phyloP scores from a whole-genome alignment of 2,329 filamentous ascomycete genomes.

The Claviceps capensis region DNA sequence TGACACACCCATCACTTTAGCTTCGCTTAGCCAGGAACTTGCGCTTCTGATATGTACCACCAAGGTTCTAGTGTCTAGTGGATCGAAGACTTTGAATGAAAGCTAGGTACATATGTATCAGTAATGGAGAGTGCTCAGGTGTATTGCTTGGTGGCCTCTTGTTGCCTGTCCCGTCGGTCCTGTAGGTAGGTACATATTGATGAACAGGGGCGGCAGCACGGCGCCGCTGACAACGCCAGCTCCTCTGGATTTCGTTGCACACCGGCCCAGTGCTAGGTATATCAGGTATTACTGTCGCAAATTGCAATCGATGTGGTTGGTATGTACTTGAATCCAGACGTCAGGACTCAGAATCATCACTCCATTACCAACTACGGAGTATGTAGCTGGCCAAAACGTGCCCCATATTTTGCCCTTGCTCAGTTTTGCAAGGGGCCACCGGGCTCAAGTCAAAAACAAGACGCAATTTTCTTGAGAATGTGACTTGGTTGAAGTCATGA shows the following conservation, averaged over 20 bases:
- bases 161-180: neutral
- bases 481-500: neutral
- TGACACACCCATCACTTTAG: neutral
- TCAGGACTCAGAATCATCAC: neutral
- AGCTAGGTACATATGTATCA: too few relatives aligned
- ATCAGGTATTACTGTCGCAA: neutral
- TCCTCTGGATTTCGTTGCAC: neutral
- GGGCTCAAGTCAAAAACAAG: neutral
- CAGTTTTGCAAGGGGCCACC: neutral
- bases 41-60: neutral
- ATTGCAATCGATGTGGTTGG: neutral
- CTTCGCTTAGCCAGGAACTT: neutral
- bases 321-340: neutral
- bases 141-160: neutral
- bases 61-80: neutral
- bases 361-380: neutral
- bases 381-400: neutral
- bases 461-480: neutral
- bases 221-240: neutral
- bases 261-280: neutral
- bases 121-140: neutral
- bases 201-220: slow-evolving; percentile 1
- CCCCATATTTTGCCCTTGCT: slow-evolving; percentile 1
- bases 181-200: neutral
- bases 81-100: neutral